Evolutionary conservation across 257 asterid species (phyloP).

Genomic region (Asclepias syriaca): DNA sequence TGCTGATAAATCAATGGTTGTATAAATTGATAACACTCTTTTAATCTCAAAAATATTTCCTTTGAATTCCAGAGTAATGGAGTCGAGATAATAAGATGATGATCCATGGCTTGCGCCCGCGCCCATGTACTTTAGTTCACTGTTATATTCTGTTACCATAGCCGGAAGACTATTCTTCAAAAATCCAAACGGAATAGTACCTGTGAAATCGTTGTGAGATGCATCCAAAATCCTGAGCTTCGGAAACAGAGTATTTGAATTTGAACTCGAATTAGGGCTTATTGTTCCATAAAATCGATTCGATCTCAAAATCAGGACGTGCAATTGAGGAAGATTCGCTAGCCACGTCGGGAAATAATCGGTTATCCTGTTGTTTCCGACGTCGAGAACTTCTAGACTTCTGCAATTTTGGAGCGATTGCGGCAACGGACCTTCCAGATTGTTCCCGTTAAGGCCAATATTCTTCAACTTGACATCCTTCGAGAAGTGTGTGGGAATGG

Average conservation of each 20-base stretch:
- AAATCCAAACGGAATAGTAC: neutral
- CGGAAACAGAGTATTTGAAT: neutral
- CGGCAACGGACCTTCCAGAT: conserved; percentile 8
- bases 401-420: conserved; percentile 12
- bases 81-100: neutral
- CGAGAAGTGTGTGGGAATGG: neutral
- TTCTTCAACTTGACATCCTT: neutral
- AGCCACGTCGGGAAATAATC: conserved; percentile 30
- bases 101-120: neutral
- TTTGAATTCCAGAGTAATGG: neutral
- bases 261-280: too few species aligned
- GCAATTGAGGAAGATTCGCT: conserved; percentile 17
- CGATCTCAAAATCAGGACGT: conserved; percentile 15
- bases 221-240: neutral
- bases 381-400: conserved; percentile 14
- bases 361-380: conserved; percentile 15
- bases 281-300: neutral
- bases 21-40: neutral
- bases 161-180: neutral
- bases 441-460: conserved; percentile 4
- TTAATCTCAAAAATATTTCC: neutral
- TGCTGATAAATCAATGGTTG: conserved; percentile 5
- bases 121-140: neutral
- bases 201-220: neutral
- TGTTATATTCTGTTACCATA: conserved; percentile 5